Conservation (phyloP, 768 basidiomycete species). For the Clitopilus hobsonii region DNA sequence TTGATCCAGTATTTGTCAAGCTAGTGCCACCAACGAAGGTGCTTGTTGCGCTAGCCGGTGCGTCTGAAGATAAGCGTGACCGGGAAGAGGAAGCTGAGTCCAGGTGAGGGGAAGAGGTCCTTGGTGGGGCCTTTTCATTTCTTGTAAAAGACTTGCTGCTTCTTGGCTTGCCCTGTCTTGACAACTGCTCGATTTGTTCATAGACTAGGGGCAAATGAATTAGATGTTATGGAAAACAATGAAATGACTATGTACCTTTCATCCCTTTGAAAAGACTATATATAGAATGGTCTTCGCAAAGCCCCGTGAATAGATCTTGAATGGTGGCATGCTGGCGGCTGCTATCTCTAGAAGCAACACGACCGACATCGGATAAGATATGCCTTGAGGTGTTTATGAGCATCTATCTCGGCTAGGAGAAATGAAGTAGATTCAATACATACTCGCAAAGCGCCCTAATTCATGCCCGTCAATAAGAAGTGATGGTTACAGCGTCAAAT, state of each 20-base stretch:
- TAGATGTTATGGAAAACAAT: neutral
- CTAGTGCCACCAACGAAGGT: conserved; percentile 15
- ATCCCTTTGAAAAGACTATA: conserved; percentile 83
- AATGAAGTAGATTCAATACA: conserved; percentile 23
- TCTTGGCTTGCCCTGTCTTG: conserved; percentile 50
- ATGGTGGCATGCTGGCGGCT: conserved; percentile 69
- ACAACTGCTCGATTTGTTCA: conserved; percentile 69
- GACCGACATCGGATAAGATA: conserved; percentile 76
- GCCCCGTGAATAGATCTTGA: conserved; percentile 80
- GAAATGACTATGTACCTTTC: conserved; percentile 55
- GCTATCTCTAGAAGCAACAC: conserved; percentile 83
- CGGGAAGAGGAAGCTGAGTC: conserved; percentile 29
- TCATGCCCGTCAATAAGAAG: conserved; percentile 8
- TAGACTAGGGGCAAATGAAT: conserved; percentile 47
- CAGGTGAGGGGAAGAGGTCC: conserved; percentile 42
- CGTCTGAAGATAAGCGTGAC: conserved; percentile 37
- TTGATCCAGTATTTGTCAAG: conserved; percentile 24
- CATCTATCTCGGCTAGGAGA: no score
- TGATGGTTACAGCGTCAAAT: neutral
- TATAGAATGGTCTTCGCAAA: conserved; percentile 87
- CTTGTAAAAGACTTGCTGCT: conserved; percentile 69
- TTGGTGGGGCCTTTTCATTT: conserved; percentile 39
- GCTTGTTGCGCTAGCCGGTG: conserved; percentile 23
- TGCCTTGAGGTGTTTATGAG: conserved; percentile 47
- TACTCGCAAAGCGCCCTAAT: conserved; percentile 84